These are phyloP conservation scores for Castanopsis chinensis DNA, from an alignment of 306 rosid species.

Conservation along the genomic window DNA sequence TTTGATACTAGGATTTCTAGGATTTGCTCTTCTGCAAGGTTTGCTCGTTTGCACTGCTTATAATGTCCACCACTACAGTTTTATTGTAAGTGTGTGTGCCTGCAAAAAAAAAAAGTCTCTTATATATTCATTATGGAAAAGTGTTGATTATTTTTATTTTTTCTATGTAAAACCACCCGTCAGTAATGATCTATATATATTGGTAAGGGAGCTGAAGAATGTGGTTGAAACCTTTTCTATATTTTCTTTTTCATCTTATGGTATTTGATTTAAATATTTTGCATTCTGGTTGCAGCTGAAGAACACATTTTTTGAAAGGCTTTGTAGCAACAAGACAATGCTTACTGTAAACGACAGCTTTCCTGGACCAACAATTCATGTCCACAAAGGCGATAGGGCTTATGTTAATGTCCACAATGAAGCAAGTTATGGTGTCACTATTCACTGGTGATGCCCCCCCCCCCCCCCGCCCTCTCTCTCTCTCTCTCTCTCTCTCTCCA, in stretches of 20 bases:
- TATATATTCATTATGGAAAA: too few relatives aligned
- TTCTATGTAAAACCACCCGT: too few relatives aligned
- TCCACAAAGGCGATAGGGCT: conserved; percentile 30
- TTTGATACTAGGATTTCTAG: not conserved
- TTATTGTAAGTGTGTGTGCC: conserved; percentile 7
- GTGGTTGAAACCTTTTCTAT: too few relatives aligned
- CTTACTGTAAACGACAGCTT: conserved; percentile 23
- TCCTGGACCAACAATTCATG: conserved; percentile 36
- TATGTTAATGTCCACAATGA: conserved; percentile 26
- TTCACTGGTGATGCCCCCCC: conserved; percentile 24
- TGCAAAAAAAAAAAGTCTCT: too few relatives aligned
- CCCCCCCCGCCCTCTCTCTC: too few relatives aligned
- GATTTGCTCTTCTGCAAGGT: conserved; percentile 4
- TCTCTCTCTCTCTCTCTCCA: not conserved
- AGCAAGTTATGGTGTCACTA: conserved; percentile 30
- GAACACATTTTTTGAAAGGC: conserved; percentile 22
- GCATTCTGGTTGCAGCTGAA: conserved; percentile 6
- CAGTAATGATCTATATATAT: too few relatives aligned
- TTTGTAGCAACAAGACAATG: conserved; percentile 28
- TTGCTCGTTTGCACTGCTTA: not conserved
- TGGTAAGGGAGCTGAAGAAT: too few relatives aligned
- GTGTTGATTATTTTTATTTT: too few relatives aligned
- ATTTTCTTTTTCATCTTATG: too few relatives aligned
- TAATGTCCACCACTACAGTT: conserved; percentile 20
- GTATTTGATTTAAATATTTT: too few relatives aligned